Evolutionary conservation across 2,329 filamentous ascomycete species (phyloP), one percentile per base, ranked within the genome.

Genomic region (Rutstroemia sydowiana): DNA sequence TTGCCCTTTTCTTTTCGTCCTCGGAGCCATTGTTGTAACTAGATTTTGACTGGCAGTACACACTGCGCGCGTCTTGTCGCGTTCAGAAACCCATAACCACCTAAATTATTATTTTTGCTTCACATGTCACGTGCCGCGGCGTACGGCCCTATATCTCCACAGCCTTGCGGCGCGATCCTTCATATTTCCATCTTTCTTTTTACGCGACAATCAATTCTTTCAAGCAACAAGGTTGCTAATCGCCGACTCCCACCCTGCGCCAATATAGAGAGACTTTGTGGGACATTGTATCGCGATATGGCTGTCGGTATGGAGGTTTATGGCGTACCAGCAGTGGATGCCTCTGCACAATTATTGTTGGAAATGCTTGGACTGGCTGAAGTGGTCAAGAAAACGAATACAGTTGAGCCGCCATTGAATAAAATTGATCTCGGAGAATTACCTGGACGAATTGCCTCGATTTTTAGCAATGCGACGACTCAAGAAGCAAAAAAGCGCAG

Each of bases 381-480:
- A 48, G 63, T 71, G 36, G 68, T 77, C 55, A 89, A 88, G 66
- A 71, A 75, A 30, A 73, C 75, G 32, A 68, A 74, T 18, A 73
- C 76, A 18, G 80, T 90, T 59, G 89, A 95, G 61, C 87, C 87
- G 11, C 81, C 84, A 3, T 75, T 96, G 57, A 82, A 79, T 26
- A 86, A 90, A 65, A 73, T 79, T 47, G 81, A 89, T 64, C 77
- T 85, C 55, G 70, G 73, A 26, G 68, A 76, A 53, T 65, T 81
- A 16, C 68, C 74, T 34, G 66, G 64, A 26, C 72, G 71, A 57
- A 65, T 82, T 9, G 66, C 68, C 20, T 61, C 65, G 26, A 65
- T 73, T 13, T 71, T 76, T n/a, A 68, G 58, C 42, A 67, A 42
- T 51, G 68, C 39, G 53, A 31, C 54, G 13, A 16, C 57, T 8